Evolutionary conservation across 441 rosid genomes (phyloP).

Genomic region (Eugenia klotzschiana): DNA sequence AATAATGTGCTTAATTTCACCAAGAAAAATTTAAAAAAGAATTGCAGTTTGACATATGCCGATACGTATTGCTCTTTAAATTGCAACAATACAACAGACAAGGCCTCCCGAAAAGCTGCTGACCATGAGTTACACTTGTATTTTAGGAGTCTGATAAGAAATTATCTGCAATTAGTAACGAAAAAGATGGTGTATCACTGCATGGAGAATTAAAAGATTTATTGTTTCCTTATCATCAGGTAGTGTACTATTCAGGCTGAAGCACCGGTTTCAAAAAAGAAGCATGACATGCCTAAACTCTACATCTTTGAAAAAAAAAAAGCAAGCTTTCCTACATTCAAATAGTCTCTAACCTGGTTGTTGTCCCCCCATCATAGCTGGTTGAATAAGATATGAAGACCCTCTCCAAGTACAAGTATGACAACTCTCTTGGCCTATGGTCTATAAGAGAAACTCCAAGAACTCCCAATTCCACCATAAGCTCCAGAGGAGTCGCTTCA

Average conservation of each 20-base stretch:
- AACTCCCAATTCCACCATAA: slow-evolving; percentile 77
- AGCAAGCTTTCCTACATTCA: not conserved
- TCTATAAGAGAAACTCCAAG: slow-evolving; percentile 87
- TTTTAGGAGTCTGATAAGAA: not conserved
- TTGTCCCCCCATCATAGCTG: slow-evolving; percentile 85
- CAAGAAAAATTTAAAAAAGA: not conserved
- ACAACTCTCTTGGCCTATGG: slow-evolving; percentile 79
- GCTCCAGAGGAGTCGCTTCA: slow-evolving; percentile 45
- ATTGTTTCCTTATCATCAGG: not conserved
- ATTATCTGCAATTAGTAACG: not conserved
- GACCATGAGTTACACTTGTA: not conserved
- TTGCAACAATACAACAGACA: not conserved
- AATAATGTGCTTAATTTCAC: not conserved
- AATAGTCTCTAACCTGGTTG: slow-evolving; percentile 58
- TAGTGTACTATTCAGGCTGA: not conserved
- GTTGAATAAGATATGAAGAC: slow-evolving; percentile 75
- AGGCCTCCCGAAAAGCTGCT: not conserved
- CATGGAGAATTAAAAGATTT: not conserved
- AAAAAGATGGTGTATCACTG: not conserved
- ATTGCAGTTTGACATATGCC: not conserved
- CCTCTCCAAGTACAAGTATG: slow-evolving; percentile 69
- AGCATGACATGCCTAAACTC: not conserved
- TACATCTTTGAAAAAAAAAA: not conserved
- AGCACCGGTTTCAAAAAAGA: not conserved
- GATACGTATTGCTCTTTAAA: not conserved